These are phyloP conservation scores for Leptographium procerum DNA, from an alignment of 2,329 filamentous ascomycete species.

Conservation along the genomic window DNA sequence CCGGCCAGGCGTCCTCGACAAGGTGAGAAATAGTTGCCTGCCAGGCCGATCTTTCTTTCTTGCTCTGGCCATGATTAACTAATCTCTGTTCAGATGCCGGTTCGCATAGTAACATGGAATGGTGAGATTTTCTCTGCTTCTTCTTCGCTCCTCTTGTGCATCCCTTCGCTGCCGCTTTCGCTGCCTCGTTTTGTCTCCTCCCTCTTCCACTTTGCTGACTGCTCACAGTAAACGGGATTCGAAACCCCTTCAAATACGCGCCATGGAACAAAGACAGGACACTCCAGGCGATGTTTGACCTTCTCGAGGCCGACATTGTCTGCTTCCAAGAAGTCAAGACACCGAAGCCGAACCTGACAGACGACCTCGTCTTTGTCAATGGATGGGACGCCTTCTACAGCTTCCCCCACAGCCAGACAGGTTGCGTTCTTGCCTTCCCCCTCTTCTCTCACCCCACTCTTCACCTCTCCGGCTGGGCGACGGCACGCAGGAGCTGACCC, in stretches of 20 bases:
- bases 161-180: neutral
- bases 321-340: conserved; percentile 96
- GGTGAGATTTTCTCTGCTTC: conserved; percentile 34
- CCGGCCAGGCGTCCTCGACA: neutral
- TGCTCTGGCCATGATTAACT: neutral
- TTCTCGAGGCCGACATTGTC: conserved; percentile 82
- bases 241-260: conserved; percentile 74
- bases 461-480: conserved; percentile 8
- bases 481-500: neutral
- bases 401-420: conserved; percentile 86
- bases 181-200: neutral
- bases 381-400: conserved; percentile 98
- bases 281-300: conserved; percentile 87
- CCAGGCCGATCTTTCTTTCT: neutral
- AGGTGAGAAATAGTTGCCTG: neutral
- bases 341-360: conserved; percentile 77
- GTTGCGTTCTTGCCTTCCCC: no score
- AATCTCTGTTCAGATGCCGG: conserved; percentile 38
- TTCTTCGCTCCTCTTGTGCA: neutral
- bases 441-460: no score
- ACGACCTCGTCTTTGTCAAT: conserved; percentile 91
- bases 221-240: conserved; percentile 53
- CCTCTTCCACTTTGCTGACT: neutral
- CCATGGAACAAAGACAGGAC: conserved; percentile 66
- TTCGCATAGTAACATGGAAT: conserved; percentile 82